These are phyloP conservation scores for Paecilomyces formosus DNA, from an alignment of 2,329 filamentous ascomycete genomes.

Conservation along the genomic window DNA sequence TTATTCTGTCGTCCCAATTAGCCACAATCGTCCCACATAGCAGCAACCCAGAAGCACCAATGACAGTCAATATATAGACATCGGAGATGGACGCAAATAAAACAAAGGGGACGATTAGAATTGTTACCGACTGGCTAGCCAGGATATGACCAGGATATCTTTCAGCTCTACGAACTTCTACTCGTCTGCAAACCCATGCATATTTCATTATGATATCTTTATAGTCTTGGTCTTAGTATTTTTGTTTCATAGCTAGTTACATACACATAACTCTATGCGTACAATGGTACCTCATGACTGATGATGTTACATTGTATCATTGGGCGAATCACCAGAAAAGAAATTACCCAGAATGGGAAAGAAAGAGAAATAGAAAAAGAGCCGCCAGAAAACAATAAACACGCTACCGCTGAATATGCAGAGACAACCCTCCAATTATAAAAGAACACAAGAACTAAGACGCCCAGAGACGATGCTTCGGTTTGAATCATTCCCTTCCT, in stretches of 20 bases:
- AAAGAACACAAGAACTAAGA: background rate
- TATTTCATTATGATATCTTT: no score
- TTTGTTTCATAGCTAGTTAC: background rate
- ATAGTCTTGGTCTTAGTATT: background rate
- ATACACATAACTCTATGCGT: background rate
- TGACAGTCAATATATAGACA: no score
- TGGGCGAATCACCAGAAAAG: background rate
- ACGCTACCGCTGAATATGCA: background rate
- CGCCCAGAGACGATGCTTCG: background rate
- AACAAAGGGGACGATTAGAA: no score
- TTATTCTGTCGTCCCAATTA: no score
- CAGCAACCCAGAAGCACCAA: no score
- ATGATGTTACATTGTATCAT: no score
- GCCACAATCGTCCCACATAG: no score
- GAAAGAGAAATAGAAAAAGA: background rate
- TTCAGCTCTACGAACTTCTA: no score
- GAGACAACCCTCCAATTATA: background rate
- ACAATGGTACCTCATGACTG: background rate
- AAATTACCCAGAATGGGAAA: background rate
- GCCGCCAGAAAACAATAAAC: background rate
- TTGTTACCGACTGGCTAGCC: no score
- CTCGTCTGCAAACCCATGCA: no score
- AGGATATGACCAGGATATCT: no score
- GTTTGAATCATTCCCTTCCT: background rate
- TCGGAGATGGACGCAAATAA: no score